Evolutionary conservation across 495 filamentous ascomycete species (phyloP), one percentile per base, ranked within the genome.

Genomic region (Neurospora sp.): DNA sequence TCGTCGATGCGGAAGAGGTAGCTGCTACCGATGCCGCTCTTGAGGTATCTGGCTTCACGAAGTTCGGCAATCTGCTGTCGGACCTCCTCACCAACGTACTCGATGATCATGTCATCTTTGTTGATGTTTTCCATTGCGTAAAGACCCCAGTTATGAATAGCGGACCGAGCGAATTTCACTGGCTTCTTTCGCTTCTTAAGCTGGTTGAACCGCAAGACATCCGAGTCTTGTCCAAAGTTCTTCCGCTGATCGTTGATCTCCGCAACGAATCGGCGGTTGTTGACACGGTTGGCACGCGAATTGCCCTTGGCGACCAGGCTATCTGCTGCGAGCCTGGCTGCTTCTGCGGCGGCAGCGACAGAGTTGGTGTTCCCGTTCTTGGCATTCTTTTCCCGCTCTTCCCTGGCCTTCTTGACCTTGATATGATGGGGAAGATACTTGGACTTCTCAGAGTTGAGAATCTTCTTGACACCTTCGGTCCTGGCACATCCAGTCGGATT

Each of bases 161-260:
- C 96, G 35, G 96, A 98, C 8, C 96, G 90, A 70, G 94, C 96
- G 80, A 99, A 99, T 78, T 96, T 95, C 72, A 99, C 96, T 0
- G 95, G 94, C 84, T 99, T 99, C 90, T 98, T 98, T 69, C 96
- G 91, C 81, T 98, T 99, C 86, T 98, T 98, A 48, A 99, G 90
- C 84, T 98, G 96, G 82, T 99, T 99, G 88, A 99, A 99, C 27
- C 94, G 91, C 74, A 99, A 87, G 62, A 92, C 92, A 77, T 97
- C 94, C 41, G 92, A 91, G 70, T 97, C 93, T 42, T 92, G 93
- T 27, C 91, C 90, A 71, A 97, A 88, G 41, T 91, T 92, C 80
- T 93, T 93, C 81, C 96, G 95, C 79, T 97, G 94, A 16, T 94
- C 94, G 78, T 96, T 94, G 77, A 99, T 92, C 75, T 98, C 95